Base-by-base conservation (phyloP, 2,329 filamentous ascomycete species). In the Rutstroemia sp. region DNA sequence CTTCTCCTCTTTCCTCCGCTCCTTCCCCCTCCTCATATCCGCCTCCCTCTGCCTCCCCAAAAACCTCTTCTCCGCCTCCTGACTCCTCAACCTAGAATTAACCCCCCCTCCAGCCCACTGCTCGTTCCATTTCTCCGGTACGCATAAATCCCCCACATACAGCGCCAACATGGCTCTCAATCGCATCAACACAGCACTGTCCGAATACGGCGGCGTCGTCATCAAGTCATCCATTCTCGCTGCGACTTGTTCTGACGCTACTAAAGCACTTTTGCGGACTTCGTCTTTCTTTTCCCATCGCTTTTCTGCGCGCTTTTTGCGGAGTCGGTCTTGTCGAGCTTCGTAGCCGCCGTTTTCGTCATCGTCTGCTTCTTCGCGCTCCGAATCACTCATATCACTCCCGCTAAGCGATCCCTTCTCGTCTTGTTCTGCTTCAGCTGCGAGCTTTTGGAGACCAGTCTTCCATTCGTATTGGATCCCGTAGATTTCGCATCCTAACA, bases 401-500 rank as follows among this genome's bases (percentile, higher is more conserved):
- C 60, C 59, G 12, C 53, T 52, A 4, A 61, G 59, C 16, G 61
- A 58, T 3, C 66, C 65, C 21, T 65, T 64, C 2, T 62, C 60
- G 14, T 67, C 65, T 23, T 60, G 54, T 8, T 67, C 58, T 6
- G 50, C 53, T 9, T 73, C 69, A 9, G 68, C 70, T 4, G 62
- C 65, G 10, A 78, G 62, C 10, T 66, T 69, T 54, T 74, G 69
- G 39, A 79, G 66, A 10, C 71, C 77, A 51, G 68, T 67, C 54
- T 70, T 73, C 66, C 79, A 79, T 73, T 83, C 83, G 48, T 81
- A 76, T 66, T 88, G 81, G 1, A 85, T 76, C 59, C 87, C 82
- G 69, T 90, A 92, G 52, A 96, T 80, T 81, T 94, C 92, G 47
- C 90, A 80, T 49, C 84, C 84, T 63, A 92, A 85, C 73, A 95